phyloP scores from a whole-genome alignment of 805 yeast genomes.

The Kluyveromyces wickerhamii region DNA sequence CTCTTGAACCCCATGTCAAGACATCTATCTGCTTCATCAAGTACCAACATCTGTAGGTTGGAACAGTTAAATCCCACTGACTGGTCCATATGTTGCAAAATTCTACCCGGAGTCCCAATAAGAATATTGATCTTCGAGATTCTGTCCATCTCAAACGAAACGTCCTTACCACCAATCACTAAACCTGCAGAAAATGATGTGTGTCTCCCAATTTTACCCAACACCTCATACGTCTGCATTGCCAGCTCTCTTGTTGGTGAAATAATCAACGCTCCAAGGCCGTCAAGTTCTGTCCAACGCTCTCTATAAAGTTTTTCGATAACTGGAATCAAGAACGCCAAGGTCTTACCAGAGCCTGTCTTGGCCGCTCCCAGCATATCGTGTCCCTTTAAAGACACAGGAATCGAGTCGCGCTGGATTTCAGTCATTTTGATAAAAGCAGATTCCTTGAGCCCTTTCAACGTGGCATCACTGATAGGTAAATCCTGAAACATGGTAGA shows the following conservation, averaged over 20 bases:
- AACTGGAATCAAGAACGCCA: slow-evolving; percentile 78
- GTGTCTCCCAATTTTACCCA: slow-evolving; percentile 69
- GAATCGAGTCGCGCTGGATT: slow-evolving; percentile 74
- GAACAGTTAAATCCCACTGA: slow-evolving; percentile 69
- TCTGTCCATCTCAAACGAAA: slow-evolving; percentile 72
- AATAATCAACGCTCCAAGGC: slow-evolving; percentile 81
- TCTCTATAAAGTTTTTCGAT: slow-evolving; percentile 61
- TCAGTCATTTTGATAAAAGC: slow-evolving; percentile 77
- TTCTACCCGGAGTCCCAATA: slow-evolving; percentile 88
- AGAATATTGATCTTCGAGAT: slow-evolving; percentile 70
- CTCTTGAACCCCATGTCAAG: slow-evolving; percentile 88
- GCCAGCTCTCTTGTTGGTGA: slow-evolving; percentile 92
- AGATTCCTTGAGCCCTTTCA: slow-evolving; percentile 69
- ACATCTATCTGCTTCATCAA: slow-evolving; percentile 91
- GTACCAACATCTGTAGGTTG: slow-evolving; percentile 67
- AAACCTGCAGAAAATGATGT: slow-evolving; percentile 79
- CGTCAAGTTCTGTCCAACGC: slow-evolving; percentile 76
- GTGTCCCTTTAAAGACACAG: slow-evolving; percentile 63
- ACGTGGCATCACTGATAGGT: slow-evolving; percentile 61
- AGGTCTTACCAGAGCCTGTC: slow-evolving; percentile 80
- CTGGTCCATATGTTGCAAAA: slow-evolving; percentile 86
- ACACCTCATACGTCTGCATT: slow-evolving; percentile 81
- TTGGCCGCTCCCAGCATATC: slow-evolving; percentile 85
- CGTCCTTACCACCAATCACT: slow-evolving; percentile 91
- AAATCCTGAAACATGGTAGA: slow-evolving; percentile 59